Percentiles rank a stretch among this genome's conserved stretches.
Conservation (phyloP, 495 filamentous ascomycete species). For the Rhizodiscina lignyota region DNA sequence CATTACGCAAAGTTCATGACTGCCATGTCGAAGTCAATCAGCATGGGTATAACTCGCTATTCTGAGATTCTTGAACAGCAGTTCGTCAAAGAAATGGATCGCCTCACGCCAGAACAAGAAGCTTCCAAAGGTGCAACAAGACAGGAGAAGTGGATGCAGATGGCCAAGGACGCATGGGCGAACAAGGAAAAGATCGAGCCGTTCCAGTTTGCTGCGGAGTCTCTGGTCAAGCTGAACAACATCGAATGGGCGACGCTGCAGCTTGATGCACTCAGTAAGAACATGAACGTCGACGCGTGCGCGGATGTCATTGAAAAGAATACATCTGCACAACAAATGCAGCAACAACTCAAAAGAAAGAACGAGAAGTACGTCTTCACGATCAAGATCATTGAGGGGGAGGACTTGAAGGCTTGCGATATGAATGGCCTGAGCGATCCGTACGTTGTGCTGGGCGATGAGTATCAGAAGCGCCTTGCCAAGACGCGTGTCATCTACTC, state of each 20-base stretch:
- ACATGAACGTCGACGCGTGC: conserved; percentile 86
- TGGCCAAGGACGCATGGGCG: conserved; percentile 90
- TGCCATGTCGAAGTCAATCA: conserved; percentile 72
- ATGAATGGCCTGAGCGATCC: conserved; percentile 89
- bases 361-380: conserved; percentile 87
- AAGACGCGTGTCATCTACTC: conserved; percentile 88
- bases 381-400: conserved; percentile 97
- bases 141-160: conserved; percentile 80
- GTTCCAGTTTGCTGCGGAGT: conserved; percentile 85
- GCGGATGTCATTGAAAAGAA: conserved; percentile 61
- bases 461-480: conserved; percentile 92
- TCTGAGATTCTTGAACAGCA: conserved; percentile 79
- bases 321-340: conserved; percentile 37
- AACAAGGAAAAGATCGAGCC: conserved; percentile 91
- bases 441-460: conserved; percentile 91
- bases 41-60: conserved; percentile 68
- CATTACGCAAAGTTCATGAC: conserved; percentile 98
- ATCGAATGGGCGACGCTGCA: conserved; percentile 84
- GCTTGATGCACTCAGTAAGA: conserved; percentile 74
- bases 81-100: conserved; percentile 88
- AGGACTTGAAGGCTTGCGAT: conserved; percentile 95
- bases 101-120: conserved; percentile 72
- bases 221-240: conserved; percentile 95
- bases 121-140: conserved; percentile 47
- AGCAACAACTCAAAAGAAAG: conserved; percentile 33